Percentiles rank a stretch among this genome's conserved stretches.
phyloP scores from a whole-genome alignment of 805 yeast species.

The Zygoascus tannicola region DNA sequence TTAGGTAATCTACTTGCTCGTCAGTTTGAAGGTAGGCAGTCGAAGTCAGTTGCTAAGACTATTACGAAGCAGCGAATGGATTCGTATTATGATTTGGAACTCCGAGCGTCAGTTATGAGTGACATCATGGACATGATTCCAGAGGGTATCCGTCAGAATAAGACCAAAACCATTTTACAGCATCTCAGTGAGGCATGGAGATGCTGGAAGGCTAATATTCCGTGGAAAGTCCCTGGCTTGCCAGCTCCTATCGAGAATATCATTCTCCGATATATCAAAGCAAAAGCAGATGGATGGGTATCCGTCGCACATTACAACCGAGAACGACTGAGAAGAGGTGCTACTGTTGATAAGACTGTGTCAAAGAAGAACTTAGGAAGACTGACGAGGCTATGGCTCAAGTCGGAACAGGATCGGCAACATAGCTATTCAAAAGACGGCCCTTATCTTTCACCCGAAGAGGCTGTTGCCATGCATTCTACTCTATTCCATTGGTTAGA shows the following conservation, averaged over 20 bases:
- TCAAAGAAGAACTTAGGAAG: constrained; percentile 91
- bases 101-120: constrained; percentile 89
- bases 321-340: constrained; percentile 81
- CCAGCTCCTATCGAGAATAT: constrained; percentile 85
- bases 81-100: constrained; percentile 86
- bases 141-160: constrained; percentile 79
- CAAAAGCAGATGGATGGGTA: constrained; percentile 96
- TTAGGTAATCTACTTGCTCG: constrained; percentile 81
- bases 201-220: constrained; percentile 98
- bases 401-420: constrained; percentile 86
- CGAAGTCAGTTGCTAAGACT: constrained; percentile 86
- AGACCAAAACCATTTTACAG: constrained; percentile 78
- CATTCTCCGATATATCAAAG: constrained; percentile 81
- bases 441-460: constrained; percentile 75
- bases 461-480: constrained; percentile 79
- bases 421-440: constrained; percentile 71
- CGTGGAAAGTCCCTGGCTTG: constrained; percentile 95
- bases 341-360: constrained; percentile 86
- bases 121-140: constrained; percentile 97
- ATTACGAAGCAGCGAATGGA: constrained; percentile 94
- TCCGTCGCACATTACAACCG: constrained; percentile 88
- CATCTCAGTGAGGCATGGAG: constrained; percentile 98
- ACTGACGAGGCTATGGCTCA: constrained; percentile 83
- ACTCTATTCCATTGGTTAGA: constrained; percentile 91
- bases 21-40: constrained; percentile 91